Base-by-base conservation (phyloP, 1,284 basidiomycete species). In the Stereum hirsutum region DNA sequence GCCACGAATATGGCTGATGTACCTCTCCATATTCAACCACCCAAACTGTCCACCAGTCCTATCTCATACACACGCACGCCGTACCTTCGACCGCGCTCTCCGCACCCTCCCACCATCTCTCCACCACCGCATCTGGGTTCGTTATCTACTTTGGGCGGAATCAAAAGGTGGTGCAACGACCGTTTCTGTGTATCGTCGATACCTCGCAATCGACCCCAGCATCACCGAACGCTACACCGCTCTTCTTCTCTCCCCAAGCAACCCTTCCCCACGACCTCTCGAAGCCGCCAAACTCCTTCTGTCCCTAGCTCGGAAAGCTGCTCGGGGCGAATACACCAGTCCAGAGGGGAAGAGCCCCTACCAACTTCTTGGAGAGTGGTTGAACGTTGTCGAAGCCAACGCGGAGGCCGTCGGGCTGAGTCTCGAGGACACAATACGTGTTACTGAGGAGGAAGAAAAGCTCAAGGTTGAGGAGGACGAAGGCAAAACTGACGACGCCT, bases 311-410 rank as follows among this genome's bases (percentile, higher is more conserved):
- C 74, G 91, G 40, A 84, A 86, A 56, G 90, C 95, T 1, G 74
- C 81, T 1, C 72, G 78, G 40, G 93, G 92, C 25, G 78, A 84
- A 43, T 98, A 96, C 59, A 72, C 70, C 10, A 91, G 90, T 46
- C 83, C 91, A 0, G 93, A 98, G 56, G 90, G 87, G 39, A 99
- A 98, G 66, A 95, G 92, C 50, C 85, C 95, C 0, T 97, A 96
- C 56, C 93, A 98, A 56, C 72, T 99, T 3, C 78, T 99, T 20
- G 79, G 84, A 46, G 91, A 97, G 52, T 99, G 89, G 75, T 75
- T 99, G 28, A 90, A 96, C 33, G 79, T 98, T 4, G 86, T 90
- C 26, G 94, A 98, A 59, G 78, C 83, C 51, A 88, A 86, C 56
- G 81, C 94, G 0, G 95, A 98, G 39, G 89, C 95, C 41, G 87